A percentile compares a stretch with the other conserved stretches of the same genome.
Evolutionary conservation across 2,329 filamentous ascomycete genomes (phyloP).

Genomic region (Lecanicillium sp.): DNA sequence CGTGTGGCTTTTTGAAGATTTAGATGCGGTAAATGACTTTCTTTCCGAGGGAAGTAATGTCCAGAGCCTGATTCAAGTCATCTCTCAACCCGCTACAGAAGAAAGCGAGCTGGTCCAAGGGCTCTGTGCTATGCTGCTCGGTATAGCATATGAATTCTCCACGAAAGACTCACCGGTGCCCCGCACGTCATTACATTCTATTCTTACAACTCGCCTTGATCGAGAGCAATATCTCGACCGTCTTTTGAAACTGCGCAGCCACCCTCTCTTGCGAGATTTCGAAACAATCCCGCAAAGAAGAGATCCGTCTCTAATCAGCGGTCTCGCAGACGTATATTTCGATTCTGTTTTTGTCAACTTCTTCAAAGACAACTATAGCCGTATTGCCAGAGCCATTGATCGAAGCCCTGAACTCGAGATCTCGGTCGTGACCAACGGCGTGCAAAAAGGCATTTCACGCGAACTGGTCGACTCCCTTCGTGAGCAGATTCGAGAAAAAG

Average conservation of each 20-base stretch:
- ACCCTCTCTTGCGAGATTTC: constrained; percentile 78
- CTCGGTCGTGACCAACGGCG: constrained; percentile 68
- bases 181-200: constrained; percentile 69
- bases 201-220: constrained; percentile 70
- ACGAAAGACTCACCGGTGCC: constrained; percentile 93
- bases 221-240: constrained; percentile 83
- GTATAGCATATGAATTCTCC: constrained; percentile 92
- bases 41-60: constrained; percentile 86
- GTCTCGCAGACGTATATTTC: constrained; percentile 76
- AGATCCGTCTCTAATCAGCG: constrained; percentile 37
- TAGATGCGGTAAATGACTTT: constrained; percentile 87
- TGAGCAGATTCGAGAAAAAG: constrained; percentile 68
- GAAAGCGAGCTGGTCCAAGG: constrained; percentile 69
- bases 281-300: constrained; percentile 74
- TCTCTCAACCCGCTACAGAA: constrained; percentile 51
- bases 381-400: constrained; percentile 78
- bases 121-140: constrained; percentile 76
- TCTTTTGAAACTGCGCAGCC: constrained; percentile 68
- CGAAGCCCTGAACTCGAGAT: constrained; percentile 85
- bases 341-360: constrained; percentile 86
- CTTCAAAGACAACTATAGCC: constrained; percentile 91
- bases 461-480: constrained; percentile 85
- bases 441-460: constrained; percentile 87
- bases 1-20: constrained; percentile 87
- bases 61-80: constrained; percentile 74